A percentile compares a stretch with the other conserved stretches of the same genome.
Conservation (phyloP, 495 filamentous ascomycete species). For the Hypoxylon rickii region DNA sequence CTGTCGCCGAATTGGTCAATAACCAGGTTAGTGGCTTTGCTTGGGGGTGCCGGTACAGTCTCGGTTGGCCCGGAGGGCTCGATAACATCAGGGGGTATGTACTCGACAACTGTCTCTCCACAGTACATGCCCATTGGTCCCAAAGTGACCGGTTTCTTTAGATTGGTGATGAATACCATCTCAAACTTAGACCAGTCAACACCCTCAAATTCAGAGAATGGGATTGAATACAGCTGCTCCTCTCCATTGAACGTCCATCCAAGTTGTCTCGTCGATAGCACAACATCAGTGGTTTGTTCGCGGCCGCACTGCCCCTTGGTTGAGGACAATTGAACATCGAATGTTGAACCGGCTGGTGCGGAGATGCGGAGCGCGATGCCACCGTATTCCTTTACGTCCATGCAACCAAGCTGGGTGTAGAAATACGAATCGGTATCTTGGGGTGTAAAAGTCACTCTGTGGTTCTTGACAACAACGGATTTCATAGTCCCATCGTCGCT, state of each 20-base stretch:
- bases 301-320: constrained; percentile 49
- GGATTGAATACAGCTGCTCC: constrained; percentile 64
- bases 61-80: constrained; percentile 44
- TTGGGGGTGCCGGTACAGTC: constrained; percentile 55
- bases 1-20: constrained; percentile 67
- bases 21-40: constrained; percentile 58
- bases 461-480: constrained; percentile 58
- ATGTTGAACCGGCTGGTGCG: constrained; percentile 59
- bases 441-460: constrained; percentile 60
- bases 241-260: constrained; percentile 66
- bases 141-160: constrained; percentile 54
- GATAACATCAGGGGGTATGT: constrained; percentile 49
- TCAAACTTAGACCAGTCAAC: constrained; percentile 58
- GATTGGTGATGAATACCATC: constrained; percentile 52
- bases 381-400: constrained; percentile 58
- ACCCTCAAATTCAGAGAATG: constrained; percentile 56
- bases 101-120: constrained; percentile 55
- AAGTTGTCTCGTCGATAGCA: constrained; percentile 52
- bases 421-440: constrained; percentile 56
- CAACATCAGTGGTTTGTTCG: constrained; percentile 40
- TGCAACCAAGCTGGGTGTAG: constrained; percentile 61
- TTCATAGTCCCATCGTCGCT: constrained; percentile 66
- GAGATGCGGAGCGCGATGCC: constrained; percentile 63
- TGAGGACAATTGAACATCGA: constrained; percentile 57
- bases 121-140: constrained; percentile 67